A percentile compares a stretch with the other conserved stretches of the same genome.
phyloP scores from a whole-genome alignment of 768 basidiomycete genomes.

The Naganishia onofrii region DNA sequence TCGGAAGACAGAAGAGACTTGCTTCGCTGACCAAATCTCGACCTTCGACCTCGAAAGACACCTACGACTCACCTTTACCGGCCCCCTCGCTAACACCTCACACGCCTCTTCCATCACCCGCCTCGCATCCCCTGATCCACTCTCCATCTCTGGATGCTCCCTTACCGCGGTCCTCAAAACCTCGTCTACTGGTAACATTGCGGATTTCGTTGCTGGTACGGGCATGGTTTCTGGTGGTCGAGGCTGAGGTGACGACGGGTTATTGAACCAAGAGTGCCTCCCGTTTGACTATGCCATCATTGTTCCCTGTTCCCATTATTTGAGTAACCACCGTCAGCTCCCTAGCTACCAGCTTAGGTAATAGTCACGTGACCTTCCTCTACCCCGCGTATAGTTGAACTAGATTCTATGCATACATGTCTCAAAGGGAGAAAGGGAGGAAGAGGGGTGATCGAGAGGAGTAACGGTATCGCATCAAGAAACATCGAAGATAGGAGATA shows the following conservation, averaged over 20 bases:
- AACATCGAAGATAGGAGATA: background rate
- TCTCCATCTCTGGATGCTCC: constrained; percentile 21
- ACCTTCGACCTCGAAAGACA: no score
- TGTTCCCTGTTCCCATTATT: no score
- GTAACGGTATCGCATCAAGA: background rate
- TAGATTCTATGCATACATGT: background rate
- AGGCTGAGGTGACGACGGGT: no score
- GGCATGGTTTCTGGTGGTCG: constrained; percentile 1
- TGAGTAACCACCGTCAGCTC: no score
- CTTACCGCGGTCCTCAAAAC: constrained; percentile 25
- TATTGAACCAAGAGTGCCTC: no score
- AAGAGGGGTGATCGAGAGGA: background rate
- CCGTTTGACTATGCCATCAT: no score
- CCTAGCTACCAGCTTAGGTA: no score
- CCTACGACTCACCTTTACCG: constrained; percentile 14
- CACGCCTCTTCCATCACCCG: background rate
- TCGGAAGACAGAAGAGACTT: no score
- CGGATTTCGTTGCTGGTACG: constrained; percentile 2
- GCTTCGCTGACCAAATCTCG: no score
- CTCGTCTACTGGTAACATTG: constrained; percentile 25
- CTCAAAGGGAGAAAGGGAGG: background rate
- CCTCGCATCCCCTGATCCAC: background rate
- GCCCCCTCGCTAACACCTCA: background rate
- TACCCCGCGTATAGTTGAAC: background rate
- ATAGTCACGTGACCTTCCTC: no score